phyloP scores from a whole-genome alignment of 2,329 filamentous ascomycete genomes.

The Claviceps monticola region DNA sequence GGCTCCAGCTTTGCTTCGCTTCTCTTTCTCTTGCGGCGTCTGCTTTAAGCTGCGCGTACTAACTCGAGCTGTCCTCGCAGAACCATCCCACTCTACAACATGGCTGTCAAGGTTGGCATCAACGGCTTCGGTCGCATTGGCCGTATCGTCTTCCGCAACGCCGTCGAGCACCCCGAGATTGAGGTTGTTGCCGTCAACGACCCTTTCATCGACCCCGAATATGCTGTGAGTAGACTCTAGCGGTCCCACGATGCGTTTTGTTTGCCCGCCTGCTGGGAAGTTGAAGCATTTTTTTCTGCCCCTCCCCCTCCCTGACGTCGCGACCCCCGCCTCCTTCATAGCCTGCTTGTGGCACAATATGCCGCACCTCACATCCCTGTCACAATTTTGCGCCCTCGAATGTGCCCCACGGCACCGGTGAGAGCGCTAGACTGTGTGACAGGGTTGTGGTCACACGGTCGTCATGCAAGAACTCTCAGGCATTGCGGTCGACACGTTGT shows the following conservation, averaged over 20 bases:
- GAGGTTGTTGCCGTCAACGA: conserved; percentile 96
- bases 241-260: neutral
- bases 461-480: neutral
- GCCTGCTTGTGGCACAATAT: neutral
- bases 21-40: neutral
- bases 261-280: neutral
- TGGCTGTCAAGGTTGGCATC: conserved; percentile 72
- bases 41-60: neutral
- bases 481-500: neutral
- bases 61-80: conserved; percentile 3
- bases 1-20: neutral
- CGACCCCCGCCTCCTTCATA: conserved; percentile 7
- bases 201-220: conserved; percentile 95
- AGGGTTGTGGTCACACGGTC: neutral
- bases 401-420: neutral
- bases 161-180: conserved; percentile 77
- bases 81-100: conserved; percentile 15
- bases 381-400: neutral
- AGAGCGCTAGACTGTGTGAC: neutral
- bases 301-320: conserved; percentile 7
- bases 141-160: conserved; percentile 98
- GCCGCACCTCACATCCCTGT: neutral
- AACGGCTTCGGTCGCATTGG: conserved; percentile 99
- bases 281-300: conserved; percentile 1
- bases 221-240: conserved; percentile 61